Evolutionary conservation across 2,329 filamentous ascomycete species (phyloP), one percentile per base, ranked within the genome.

Genomic region (Malbranchea cinnamomea): DNA sequence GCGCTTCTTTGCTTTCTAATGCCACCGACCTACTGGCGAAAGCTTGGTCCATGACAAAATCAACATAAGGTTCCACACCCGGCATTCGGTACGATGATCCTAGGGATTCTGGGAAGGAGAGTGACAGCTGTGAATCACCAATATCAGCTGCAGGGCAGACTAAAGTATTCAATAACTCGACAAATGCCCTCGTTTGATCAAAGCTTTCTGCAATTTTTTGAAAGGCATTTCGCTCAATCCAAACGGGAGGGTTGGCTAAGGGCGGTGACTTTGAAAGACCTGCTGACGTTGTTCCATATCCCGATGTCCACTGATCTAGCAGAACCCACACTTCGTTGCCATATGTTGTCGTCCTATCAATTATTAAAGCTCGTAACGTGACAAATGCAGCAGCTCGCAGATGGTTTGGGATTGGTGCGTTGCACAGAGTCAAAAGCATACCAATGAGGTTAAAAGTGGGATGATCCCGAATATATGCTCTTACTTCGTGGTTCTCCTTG

Each of bases 21-120:
- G 83, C 77, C 20, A 67, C 67, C 7, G 71, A 62, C 37, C 72
- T 78, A 28, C 70, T 65, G 10, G 70, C 71, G 44, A 92, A 79
- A 10, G 91, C 71, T 33, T 77, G 69, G 10, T 82, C 83, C 39
- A 95, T 59, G 12, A 84, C 75, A 49, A 89, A 94, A 54, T 99
- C 91, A 33, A 95, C 67, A 44, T 94, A 98, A 2, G 80, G 74
- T 36, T 93, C 85, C 37, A 98, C 83, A 2, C 91, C 89, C 9
- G 84, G 74, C 56, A 75, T 74, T 31, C 89, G 74, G 43, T 77
- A 79, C 7, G 73, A 68, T 10, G 74, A 72, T 4, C 87, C 85
- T 6, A 98, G 64, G 23, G 70, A 74, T 51, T 94, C 85, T 0
- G 87, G 82, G 46, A 94, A 98, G 0, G 87, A 78, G 3, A 98